Evolutionary conservation across 805 yeast genomes (phyloP), one percentile per base, ranked within the genome.

Genomic region (Candida adriatica): DNA sequence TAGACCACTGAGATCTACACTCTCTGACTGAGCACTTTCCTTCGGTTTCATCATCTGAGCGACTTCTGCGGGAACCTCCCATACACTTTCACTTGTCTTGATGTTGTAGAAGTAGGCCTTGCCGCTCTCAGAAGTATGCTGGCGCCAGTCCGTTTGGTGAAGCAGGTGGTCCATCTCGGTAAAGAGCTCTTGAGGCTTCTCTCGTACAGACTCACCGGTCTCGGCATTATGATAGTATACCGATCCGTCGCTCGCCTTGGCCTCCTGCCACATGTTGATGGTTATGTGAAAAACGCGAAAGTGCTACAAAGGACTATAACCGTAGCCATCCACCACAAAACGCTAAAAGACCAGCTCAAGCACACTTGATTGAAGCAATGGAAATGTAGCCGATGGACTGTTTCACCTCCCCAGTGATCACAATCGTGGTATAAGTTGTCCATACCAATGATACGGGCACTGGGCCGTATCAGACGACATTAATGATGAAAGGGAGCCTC

Each of bases 121-220:
- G 3, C 88, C 87, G 6, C 70, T 77, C 9, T 69, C 69, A 0
- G 78, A 64, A 2, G 54, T 49, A 19, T 57, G 64, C 37, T 64
- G 64, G 20, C 57, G 58, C 84, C 84, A 79, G 13, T 70, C 73
- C 1, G 78, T 66, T 14, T 60, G 58, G 23, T 59, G 62, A 13
- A 76, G 62, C 16, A 72, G 68, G 57, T 66, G 42, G 34, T 66
- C 73, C 8, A 58, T 33, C n/a, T 56, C 45, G 4, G 66, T 56
- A 27, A 46, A 53, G 16, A 68, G 48, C 31, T 67, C 80, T 13
- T 56, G 70, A 0, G 96, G 96, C 41, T 75, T 74, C 16, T 81
- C 84, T 95, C 96, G 86, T 30, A 78, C 73, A 0, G 95, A 75
- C 42, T 75, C 74, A 29, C 74, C 70, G 0, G 90, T 79, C 17